phyloP scores from a whole-genome alignment of 257 asterid genomes.

The Asclepias syriaca region DNA sequence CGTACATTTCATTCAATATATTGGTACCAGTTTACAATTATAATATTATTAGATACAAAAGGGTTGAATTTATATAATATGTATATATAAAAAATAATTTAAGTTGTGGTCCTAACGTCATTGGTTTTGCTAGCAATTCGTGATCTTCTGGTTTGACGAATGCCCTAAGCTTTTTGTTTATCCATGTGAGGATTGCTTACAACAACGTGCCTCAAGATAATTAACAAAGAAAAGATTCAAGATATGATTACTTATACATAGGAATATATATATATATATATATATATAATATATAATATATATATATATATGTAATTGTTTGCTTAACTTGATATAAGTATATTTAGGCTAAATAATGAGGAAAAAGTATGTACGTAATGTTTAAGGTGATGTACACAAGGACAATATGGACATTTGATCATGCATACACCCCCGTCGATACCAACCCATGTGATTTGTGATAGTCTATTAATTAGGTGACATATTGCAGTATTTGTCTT shows the following conservation, averaged over 20 bases:
- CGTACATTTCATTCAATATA: too few relatives aligned
- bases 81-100: too few relatives aligned
- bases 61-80: too few relatives aligned
- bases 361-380: background rate
- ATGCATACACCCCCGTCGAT: too few relatives aligned
- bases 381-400: slow-evolving; percentile 1
- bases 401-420: background rate
- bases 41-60: too few relatives aligned
- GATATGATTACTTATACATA: background rate
- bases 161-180: background rate
- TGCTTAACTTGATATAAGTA: too few relatives aligned
- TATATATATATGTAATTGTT: too few relatives aligned
- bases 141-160: slow-evolving; percentile 7
- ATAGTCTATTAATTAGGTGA: slow-evolving; percentile 2
- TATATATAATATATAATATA: too few relatives aligned
- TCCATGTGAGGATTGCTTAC: slow-evolving; percentile 8
- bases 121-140: background rate
- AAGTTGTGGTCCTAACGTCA: background rate
- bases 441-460: slow-evolving; percentile 13
- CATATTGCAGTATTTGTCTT: background rate
- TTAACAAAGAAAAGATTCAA: slow-evolving; percentile 3
- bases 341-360: background rate
- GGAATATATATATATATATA: too few relatives aligned
- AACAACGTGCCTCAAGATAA: slow-evolving; percentile 13
- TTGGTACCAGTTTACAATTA: too few relatives aligned